Evolutionary conservation across 108 stramenopile species (phyloP), one percentile per base, ranked within the genome.

Genomic region (Nitzschia palea): DNA sequence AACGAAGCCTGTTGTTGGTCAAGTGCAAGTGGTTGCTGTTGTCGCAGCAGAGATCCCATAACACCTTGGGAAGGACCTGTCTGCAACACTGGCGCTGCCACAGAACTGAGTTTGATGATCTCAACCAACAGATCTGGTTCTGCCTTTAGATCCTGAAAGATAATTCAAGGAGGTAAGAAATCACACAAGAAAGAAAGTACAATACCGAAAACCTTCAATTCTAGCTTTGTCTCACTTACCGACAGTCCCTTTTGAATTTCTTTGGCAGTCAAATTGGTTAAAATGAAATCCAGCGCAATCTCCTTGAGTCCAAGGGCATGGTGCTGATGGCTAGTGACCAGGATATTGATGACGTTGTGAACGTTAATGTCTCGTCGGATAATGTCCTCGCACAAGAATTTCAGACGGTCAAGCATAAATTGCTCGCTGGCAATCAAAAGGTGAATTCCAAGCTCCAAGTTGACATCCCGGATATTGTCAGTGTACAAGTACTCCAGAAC

Each of bases 401-500:
- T 97, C 37, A 97, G 78, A 8, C 97, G 81, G 28, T 91, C 92
- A 55, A 97, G 70, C 84, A 96, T 86, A 71, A 94, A 97, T 48
- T 80, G 87, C 73, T 98, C 97, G 56, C 95, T 89, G 1, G 95
- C 91, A 58, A 97, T 86, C 68, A 98, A 70, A 14, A 98, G 77
- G 2, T 86, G 83, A 15, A 96, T 89, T 9, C 93, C 93, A 33
- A 87, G 36, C 22, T 96, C 89, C 37, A 80, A 34, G 0, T 88
- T 69, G 32, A 92, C 69, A 57, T 91, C 82, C 12, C 65, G 66
- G 12, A 96, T 75, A 8, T 74, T 76, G 59, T 99, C 98, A 12
- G 96, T 97, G 73, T 99, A 99, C 3, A 99, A 65, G 67, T 87
- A 99, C 37, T 98, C 94, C 43, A 99, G 55, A 5, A 99, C 92